Evolutionary conservation across 2,329 filamentous ascomycete species (phyloP), one percentile per base, ranked within the genome.

Genomic region (Sclerotinia glacialis): DNA sequence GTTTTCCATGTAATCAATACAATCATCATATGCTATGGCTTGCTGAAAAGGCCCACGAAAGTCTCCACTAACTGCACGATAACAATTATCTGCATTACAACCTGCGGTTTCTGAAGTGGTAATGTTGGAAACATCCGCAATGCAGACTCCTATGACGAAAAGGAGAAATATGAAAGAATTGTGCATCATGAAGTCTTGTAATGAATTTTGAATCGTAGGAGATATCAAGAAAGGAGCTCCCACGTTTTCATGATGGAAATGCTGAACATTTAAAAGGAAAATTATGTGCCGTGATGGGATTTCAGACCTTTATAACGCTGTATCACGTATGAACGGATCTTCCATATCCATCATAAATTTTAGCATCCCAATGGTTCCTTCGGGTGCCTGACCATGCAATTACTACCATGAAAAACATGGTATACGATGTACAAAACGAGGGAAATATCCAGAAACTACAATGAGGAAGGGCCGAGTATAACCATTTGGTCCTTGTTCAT

Each of bases 11-110:
- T 65, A 65, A 31, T 31, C 5, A 5, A 65, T 14, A 31, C 64
- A 65, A 50, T 61, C 64, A 44, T 61, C 26, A 44, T 65, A 65
- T 23, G 64, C 64, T 28, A 59, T 50, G n/a, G 21, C 46, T 44
- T 65, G 34, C 31, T 65, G 64, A 7, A 49, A 44, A 28, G 64
- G 46, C 4, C 64, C 64, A 60, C 64, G 64, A 46, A 62, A 63
- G 23, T 56, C 65, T 12, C 65, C 65, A 47, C 47, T 55, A 28
- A 66, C 50, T 49, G 65, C 65, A 40, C 65, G 65, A 55, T 62
- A 62, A 42, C 65, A 66, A 26, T 66, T 66, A 28, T 66, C 65
- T 47, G 47, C 50, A 49, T 64, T 44, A 42, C 65, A 66, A n/a
- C 47, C n/a, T 47, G 50, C 26, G 6, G n/a, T 40, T 40, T 18